Evolutionary conservation across 2,329 filamentous ascomycete species (phyloP).

Genomic region (Hymenoscyphus repandus): DNA sequence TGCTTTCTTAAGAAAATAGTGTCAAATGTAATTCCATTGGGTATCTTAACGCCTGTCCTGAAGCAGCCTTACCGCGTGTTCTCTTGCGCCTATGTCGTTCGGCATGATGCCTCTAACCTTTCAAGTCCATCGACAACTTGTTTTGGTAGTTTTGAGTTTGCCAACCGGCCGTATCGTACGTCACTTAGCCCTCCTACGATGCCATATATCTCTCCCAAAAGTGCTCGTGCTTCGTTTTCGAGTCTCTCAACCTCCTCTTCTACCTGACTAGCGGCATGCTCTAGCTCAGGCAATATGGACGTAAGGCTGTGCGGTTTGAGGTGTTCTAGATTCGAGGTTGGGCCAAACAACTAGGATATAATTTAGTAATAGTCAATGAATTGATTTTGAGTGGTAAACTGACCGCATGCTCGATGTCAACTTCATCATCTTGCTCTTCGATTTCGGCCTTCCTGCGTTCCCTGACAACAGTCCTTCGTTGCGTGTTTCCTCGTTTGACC

Average conservation of each 20-base stretch:
- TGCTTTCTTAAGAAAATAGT: conserved; percentile 15
- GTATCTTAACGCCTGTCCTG: conserved; percentile 22
- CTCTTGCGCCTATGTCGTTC: conserved; percentile 11
- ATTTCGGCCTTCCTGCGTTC: conserved; percentile 46
- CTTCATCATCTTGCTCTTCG: conserved; percentile 56
- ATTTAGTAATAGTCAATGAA: conserved; percentile 2
- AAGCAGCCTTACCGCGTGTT: not conserved
- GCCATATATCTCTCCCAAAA: conserved; percentile 57
- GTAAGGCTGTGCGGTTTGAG: conserved; percentile 53
- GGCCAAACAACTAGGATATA: conserved; percentile 51
- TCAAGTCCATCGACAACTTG: conserved; percentile 64
- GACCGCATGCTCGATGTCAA: conserved; percentile 57
- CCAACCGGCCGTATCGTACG: conserved; percentile 72
- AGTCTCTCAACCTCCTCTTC: conserved; percentile 63
- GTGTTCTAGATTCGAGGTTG: conserved; percentile 38
- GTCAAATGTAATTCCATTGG: conserved; percentile 26
- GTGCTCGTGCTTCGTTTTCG: conserved; percentile 55
- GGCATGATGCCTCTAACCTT: conserved; percentile 45
- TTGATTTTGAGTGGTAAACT: conserved; percentile 19
- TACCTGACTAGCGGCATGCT: conserved; percentile 58
- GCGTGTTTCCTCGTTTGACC: conserved; percentile 51
- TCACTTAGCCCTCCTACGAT: conserved; percentile 73
- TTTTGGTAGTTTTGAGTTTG: conserved; percentile 55
- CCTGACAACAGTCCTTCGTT: conserved; percentile 53
- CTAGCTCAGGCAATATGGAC: conserved; percentile 64